Evolutionary conservation across 1,284 basidiomycete species (phyloP), one percentile per base, ranked within the genome.

Genomic region (Apiotrichum montevideense): DNA sequence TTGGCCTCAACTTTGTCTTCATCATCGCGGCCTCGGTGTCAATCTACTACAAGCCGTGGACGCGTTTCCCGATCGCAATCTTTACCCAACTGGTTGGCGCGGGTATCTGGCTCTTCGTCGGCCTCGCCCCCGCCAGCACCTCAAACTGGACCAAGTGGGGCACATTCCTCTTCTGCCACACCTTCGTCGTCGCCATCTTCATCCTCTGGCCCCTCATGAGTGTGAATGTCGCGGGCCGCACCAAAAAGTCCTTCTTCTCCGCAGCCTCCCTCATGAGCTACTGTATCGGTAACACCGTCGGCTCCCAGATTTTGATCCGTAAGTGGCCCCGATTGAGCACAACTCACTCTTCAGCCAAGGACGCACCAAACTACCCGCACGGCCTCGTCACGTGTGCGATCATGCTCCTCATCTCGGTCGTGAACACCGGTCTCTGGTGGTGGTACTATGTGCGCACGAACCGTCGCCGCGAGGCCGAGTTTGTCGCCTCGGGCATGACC

Each of bases 171-270:
- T 63, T 66, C 54, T 45, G 43, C 58, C 56, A 44, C 48, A 14
- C 58, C 13, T 62, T 61, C 51, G 55, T 61, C 4, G 52, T 62
- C 45, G 41, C 63, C 8, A 64, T 65, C 3, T 69, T 71, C 58
- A 46, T 66, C n/a, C 41, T 63, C 15, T 69, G 68, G 69, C 60
- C 69, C 1, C 62, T 71, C 37, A 60, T 71, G 52, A 52, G 60
- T 7, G 43, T 65, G 56, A 71, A 71, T 52, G 59, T 63, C 37
- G 68, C 66, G 37, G 68, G 68, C 4, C 58, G 68, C 34, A 69
- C 66, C 46, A 69, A 69, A 61, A 69, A 69, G 60, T 57, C 62
- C 9, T 65, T 63, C 47, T 52, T 66, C 35, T 46, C 46, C 4
- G 64, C 56, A 13, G 55, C 42, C 0, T 53, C 13, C 4, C 50